Percentiles rank a stretch among this genome's conserved stretches.
phyloP scores from a whole-genome alignment of 768 basidiomycete genomes.

The Lactarius sp. region DNA sequence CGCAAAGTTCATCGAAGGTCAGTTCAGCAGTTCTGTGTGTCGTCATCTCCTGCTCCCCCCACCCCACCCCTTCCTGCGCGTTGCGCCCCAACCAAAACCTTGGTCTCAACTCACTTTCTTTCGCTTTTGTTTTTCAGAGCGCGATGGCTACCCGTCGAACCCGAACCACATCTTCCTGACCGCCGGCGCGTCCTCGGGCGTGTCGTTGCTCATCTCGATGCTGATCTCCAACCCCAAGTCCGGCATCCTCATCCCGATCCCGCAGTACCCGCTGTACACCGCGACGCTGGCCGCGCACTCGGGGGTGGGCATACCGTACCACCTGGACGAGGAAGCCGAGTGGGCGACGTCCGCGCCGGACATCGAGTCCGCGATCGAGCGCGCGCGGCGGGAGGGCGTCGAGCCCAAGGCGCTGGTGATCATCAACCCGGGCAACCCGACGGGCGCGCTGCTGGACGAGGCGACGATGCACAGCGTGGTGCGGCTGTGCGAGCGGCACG shows the following conservation, averaged over 20 bases:
- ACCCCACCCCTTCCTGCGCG: not conserved
- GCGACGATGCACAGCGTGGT: slow-evolving; percentile 70
- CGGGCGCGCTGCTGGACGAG: slow-evolving; percentile 76
- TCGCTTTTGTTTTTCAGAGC: slow-evolving; percentile 46
- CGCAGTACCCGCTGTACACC: slow-evolving; percentile 97
- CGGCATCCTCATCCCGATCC: slow-evolving; percentile 92
- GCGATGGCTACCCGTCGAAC: slow-evolving; percentile 82
- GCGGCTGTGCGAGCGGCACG: slow-evolving; percentile 78
- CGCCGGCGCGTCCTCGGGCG: slow-evolving; percentile 89
- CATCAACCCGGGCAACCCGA: slow-evolving; percentile 99
- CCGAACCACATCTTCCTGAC: slow-evolving; percentile 91
- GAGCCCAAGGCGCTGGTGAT: slow-evolving; percentile 83
- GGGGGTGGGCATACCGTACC: slow-evolving; percentile 82
- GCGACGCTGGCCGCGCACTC: slow-evolving; percentile 84
- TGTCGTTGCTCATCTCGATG: slow-evolving; percentile 80
- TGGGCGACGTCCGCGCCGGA: slow-evolving; percentile 78
- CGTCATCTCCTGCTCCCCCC: not conserved
- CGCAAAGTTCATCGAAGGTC: slow-evolving; percentile 85
- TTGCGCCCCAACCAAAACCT: not conserved
- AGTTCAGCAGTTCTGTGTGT: slow-evolving; percentile 25
- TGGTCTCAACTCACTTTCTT: not conserved
- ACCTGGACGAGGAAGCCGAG: slow-evolving; percentile 72
- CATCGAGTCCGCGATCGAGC: slow-evolving; percentile 61
- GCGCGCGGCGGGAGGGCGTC: slow-evolving; percentile 57
- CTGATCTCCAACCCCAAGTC: slow-evolving; percentile 62